phyloP scores from a whole-genome alignment of 2,329 filamentous ascomycete species.

The Berkeleyomyces basicola region DNA sequence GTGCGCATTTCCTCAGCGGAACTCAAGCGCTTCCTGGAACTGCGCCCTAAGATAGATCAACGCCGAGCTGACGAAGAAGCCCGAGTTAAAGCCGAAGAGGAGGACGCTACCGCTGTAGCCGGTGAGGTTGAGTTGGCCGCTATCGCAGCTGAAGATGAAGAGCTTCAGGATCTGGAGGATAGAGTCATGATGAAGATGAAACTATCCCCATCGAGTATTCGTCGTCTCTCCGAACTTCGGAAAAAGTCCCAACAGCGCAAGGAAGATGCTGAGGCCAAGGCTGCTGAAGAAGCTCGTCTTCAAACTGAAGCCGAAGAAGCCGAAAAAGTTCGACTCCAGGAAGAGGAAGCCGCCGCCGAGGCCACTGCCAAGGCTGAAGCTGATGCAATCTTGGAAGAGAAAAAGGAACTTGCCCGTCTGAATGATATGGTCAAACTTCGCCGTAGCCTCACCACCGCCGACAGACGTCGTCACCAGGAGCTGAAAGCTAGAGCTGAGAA shows the following conservation, averaged over 20 bases:
- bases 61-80: conserved; percentile 3
- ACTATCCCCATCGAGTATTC: not conserved
- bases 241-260: conserved; percentile 21
- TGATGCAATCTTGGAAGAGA: conserved; percentile 19
- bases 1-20: not conserved
- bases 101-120: conserved; percentile 1
- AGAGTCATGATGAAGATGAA: conserved; percentile 8
- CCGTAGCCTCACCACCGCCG: not conserved
- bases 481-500: conserved; percentile 13
- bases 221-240: not conserved
- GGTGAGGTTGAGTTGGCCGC: conserved; percentile 1
- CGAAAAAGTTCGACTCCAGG: not conserved
- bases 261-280: conserved; percentile 19
- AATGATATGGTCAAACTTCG: conserved; percentile 10
- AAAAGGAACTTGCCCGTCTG: conserved; percentile 16
- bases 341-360: conserved; percentile 12
- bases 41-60: conserved; percentile 1
- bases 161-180: conserved; percentile 19
- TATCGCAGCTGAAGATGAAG: conserved; percentile 16
- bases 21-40: not conserved
- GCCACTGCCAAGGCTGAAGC: conserved; percentile 17
- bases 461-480: conserved; percentile 1
- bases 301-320: not conserved
- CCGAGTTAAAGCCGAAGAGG: conserved; percentile 3
- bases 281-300: conserved; percentile 16